Evolutionary conservation across 2,329 filamentous ascomycete species (phyloP).

Genomic region (Acephala macrosclerotiorum): DNA sequence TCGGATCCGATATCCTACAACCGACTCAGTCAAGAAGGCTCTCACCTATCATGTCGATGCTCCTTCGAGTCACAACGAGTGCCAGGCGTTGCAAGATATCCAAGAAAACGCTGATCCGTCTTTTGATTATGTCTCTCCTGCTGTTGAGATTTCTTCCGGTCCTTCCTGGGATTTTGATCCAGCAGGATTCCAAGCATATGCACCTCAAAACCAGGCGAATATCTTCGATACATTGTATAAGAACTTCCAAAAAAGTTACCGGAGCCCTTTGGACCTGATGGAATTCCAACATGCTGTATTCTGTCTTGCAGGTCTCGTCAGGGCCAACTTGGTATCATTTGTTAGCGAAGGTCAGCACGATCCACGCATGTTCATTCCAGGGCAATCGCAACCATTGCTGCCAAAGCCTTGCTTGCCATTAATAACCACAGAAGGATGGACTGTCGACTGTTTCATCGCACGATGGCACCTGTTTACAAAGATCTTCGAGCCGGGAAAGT

Average conservation of each 20-base stretch:
- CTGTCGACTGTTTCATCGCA: slow-evolving; percentile 27
- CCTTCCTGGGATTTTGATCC: slow-evolving; percentile 13
- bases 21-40: slow-evolving; percentile 1
- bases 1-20: background rate
- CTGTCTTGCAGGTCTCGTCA: slow-evolving; percentile 20
- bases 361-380: slow-evolving; percentile 3
- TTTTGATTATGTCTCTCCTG: background rate
- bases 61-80: background rate
- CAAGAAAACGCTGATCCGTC: background rate
- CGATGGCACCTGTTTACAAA: slow-evolving; percentile 18
- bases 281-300: slow-evolving; percentile 23
- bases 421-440: slow-evolving; percentile 22
- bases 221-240: background rate
- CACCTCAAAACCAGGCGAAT: background rate
- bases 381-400: background rate
- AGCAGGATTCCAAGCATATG: slow-evolving; percentile 8
- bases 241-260: background rate
- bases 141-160: background rate
- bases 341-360: slow-evolving; percentile 19
- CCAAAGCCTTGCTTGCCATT: slow-evolving; percentile 1
- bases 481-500: slow-evolving; percentile 5
- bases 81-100: slow-evolving; percentile 7
- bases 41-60: slow-evolving; percentile 9
- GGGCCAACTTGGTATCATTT: slow-evolving; percentile 18
- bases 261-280: background rate